Percentiles rank a stretch among this genome's conserved stretches.
phyloP scores from a whole-genome alignment of 1,284 basidiomycete genomes.

The Apiotrichum montevideense region DNA sequence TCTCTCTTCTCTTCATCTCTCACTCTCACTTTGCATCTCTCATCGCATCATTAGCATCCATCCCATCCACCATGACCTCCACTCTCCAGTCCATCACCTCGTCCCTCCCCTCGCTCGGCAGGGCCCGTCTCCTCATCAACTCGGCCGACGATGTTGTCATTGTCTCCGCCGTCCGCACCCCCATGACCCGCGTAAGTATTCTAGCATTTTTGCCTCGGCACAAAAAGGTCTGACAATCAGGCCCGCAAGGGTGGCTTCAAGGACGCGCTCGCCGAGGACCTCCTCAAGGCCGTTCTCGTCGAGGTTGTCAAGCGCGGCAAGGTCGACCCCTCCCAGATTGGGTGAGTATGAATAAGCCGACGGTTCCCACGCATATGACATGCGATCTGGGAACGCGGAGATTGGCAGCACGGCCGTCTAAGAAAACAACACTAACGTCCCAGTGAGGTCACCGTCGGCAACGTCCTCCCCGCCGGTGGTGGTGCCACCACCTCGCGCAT shows the following conservation, averaged over 20 bases:
- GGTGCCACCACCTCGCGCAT: conserved; percentile 87
- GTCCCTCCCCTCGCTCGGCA: conserved; percentile 48
- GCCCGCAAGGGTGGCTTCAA: conserved; percentile 87
- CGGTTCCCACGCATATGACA: background rate
- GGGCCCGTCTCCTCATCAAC: conserved; percentile 55
- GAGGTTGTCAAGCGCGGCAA: conserved; percentile 54
- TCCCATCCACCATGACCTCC: conserved; percentile 30
- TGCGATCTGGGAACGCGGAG: too few species aligned
- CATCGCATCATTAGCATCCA: background rate
- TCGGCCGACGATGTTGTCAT: conserved; percentile 83
- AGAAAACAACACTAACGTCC: conserved; percentile 44
- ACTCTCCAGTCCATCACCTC: conserved; percentile 41
- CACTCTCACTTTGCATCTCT: background rate
- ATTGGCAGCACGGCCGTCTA: too few species aligned
- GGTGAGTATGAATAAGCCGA: conserved; percentile 23
- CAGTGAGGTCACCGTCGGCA: conserved; percentile 86
- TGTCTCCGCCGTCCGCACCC: conserved; percentile 77
- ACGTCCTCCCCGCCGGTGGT: conserved; percentile 86
- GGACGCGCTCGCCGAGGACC: conserved; percentile 82
- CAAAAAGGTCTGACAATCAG: conserved; percentile 15
- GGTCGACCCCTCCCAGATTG: conserved; percentile 41
- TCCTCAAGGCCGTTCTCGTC: conserved; percentile 74
- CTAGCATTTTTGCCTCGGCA: too few species aligned
- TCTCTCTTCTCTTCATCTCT: background rate
- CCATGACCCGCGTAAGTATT: conserved; percentile 72